These are phyloP conservation scores for Metschnikowia vanudenii DNA, from an alignment of 805 yeast species.

Conservation along the genomic window DNA sequence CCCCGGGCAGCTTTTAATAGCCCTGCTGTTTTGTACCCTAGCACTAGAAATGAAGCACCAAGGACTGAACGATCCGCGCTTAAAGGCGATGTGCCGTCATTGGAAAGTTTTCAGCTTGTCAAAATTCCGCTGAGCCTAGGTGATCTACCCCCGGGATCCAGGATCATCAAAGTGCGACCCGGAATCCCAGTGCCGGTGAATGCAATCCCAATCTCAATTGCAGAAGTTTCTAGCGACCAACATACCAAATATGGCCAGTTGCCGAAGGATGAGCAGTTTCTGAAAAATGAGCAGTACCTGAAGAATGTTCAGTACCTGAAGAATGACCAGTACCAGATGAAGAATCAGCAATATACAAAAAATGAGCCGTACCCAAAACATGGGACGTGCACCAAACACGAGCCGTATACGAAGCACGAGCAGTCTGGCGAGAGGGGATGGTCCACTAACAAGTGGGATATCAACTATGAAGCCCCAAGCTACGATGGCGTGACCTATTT, in stretches of 20 bases:
- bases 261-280: too few species aligned
- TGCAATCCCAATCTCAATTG: slow-evolving; percentile 26
- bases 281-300: too few species aligned
- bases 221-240: slow-evolving; percentile 1
- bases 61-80: not conserved
- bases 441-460: not conserved
- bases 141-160: slow-evolving; percentile 17
- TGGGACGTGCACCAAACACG: not conserved
- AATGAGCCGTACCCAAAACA: not conserved
- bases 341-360: too few species aligned
- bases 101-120: slow-evolving; percentile 10
- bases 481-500: slow-evolving; percentile 8
- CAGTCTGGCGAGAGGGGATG: not conserved
- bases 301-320: too few species aligned
- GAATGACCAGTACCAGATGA: too few species aligned
- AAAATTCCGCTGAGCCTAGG: slow-evolving; percentile 9
- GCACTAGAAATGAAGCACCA: not conserved
- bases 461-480: slow-evolving; percentile 2
- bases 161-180: slow-evolving; percentile 24
- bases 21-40: not conserved
- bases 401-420: too few species aligned
- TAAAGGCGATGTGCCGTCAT: not conserved
- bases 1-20: not conserved
- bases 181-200: slow-evolving; percentile 30
- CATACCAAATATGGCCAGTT: not conserved